Base-by-base conservation (phyloP, 345 rosid species). In the Stellera chamaejasme region DNA sequence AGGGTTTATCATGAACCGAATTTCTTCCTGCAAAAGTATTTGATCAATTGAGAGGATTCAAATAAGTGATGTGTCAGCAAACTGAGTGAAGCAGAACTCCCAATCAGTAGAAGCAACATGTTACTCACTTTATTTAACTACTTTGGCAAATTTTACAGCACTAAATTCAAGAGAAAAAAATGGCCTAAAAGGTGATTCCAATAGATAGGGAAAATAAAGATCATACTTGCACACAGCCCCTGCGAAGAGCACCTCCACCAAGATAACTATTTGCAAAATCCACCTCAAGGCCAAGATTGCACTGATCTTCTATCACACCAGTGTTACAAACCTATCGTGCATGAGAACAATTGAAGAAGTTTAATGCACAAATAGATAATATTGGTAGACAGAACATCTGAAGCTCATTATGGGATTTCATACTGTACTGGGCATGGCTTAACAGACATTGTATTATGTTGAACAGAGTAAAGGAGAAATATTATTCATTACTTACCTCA, bases 1-100 rank as follows among this genome's bases (percentile, higher is more conserved):
- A 41, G 97, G 99, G 79, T 77, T 84, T 71, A 86, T 80, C 96
- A 93, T 81, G 81, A 93, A 93, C 57, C 86, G 97, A 60, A 93
- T 87, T 75, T 93, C 99, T 78, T 93, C 99, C 99, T 89, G 69
- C 16, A 11, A 45, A 61, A 61, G 45, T 19, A 13, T 59, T 45
- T 32, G 45, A 64, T 43, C 54, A 43, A 32, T 7, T 3, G 43
- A 58, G 15, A 32, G 27, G 52, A 14, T 43, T 19, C 46, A 55
- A 45, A 15, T 11, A 3, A 27, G 3, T 32, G 39, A 32, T 3
- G 39, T 32, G 39, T 32, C 39, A 32, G 39, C 39, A 32, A 32
- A 32, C 9, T 32, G 7, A 32, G 39, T 4, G 39, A 2, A 32
- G 9, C 39, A 32, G 39, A 5, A 32, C 39, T 32, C 2, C 39